Base-by-base conservation (phyloP, 306 rosid species). In the Erythrophleum fordii region DNA sequence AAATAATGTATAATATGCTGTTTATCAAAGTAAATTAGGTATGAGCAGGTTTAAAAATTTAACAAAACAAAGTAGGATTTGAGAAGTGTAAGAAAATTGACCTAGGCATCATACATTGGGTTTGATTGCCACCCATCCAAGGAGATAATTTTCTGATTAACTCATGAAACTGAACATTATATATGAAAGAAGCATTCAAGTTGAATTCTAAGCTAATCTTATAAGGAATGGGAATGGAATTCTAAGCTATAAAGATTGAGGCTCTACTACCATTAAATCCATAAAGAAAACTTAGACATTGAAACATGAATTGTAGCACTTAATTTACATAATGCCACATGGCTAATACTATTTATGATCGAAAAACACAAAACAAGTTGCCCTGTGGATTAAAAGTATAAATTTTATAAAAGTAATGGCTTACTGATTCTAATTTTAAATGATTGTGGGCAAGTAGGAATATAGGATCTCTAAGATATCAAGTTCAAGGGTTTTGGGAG, bases 131-230 rank as follows among this genome's bases (percentile, higher is more conserved):
- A 11, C 65, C 8, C 34, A 25, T 59, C 37, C 9, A 12, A 59
- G 28, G 18, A 42, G 23, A 25, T 11, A 42, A 41, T 41, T 68
- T 42, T 14, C 73, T 68, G 73, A 68, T 39, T 11, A 68, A 22
- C 73, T 68, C 5, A 56, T 56, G 6, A 56, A 31, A 61, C 16
- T 75, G 14, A 62, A 13, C 51, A 64, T 64, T 46, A 44, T 46
- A 62, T 62, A 37, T 48, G 62, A 76, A n/a, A 61, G 31, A 76
- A 46, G 73, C 16, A 31, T 62, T 48, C 8, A 8, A 53, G 20
- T n/a, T 51, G 23, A 51, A n/a, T 51, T 51, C 18, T 44, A 25
- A 42, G n/a, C 79, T 59, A 35, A 74, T 74, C 16, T 5, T 52
- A 18, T 4, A 25, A 26, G 44, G 34, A 61, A 28, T 44, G 10